Evolutionary conservation across 441 rosid genomes (phyloP), one percentile per base, ranked within the genome.

Genomic region (Adansonia gregorii): DNA sequence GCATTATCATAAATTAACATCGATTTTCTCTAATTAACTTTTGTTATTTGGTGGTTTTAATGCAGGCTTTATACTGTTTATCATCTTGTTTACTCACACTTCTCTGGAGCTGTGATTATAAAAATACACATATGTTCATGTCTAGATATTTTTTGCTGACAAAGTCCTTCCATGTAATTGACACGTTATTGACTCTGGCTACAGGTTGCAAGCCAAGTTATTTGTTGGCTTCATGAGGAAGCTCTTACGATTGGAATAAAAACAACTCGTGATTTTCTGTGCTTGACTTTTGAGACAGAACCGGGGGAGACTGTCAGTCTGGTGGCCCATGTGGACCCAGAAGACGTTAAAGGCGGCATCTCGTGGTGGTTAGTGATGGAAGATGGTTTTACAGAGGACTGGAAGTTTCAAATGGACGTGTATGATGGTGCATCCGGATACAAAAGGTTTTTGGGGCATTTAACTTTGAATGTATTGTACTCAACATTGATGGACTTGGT

Each of bases 321-420:
- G n/a, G 90, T 89, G 72, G 97, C 97, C 3, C 99, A 89, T 12
- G 97, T 95, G 73, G 89, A 92, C 81, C 94, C 92, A 0, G 94
- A 89, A 65, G 94, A 86, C 52, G 41, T 59, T 41, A 78, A 80
- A 55, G 98, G 98, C 56, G 89, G 97, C 86, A 92, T 93, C 75
- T 87, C 94, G 0, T 95, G 98, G 98, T 95, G 94, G 98, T 78
- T 95, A 78, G 90, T 87, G 45, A 88, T 89, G 95, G 98, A 94
- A 82, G 91, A 89, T 55, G 92, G 92, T 43, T 87, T 87, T 78
- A 80, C 89, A 0, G 90, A 85, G 72, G 95, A 92, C 84, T 80
- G 80, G 78, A 90, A 87, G 76, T 87, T 86, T 66, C 78, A 77
- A 31, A 54, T 76, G 60, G 88, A 86, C 79, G 60, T 76, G 4